phyloP scores from a whole-genome alignment of 257 asterid genomes.

The Rauvolfia tetraphylla region DNA sequence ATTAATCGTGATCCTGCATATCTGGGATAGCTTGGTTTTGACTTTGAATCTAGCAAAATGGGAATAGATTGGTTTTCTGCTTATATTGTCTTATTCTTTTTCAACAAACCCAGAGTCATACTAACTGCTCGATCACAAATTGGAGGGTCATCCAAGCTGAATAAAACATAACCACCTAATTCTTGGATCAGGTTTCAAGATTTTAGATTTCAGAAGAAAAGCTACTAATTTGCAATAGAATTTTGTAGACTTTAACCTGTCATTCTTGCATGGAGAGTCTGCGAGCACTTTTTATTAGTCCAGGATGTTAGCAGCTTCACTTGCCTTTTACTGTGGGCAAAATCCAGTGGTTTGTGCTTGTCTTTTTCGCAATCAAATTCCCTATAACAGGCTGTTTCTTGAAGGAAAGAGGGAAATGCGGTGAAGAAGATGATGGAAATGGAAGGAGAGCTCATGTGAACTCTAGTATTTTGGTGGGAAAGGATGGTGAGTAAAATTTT shows the following conservation, averaged over 20 bases:
- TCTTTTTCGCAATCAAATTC: no score
- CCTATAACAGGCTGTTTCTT: not conserved
- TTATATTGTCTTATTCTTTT: not conserved
- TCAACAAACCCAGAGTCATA: not conserved
- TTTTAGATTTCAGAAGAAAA: not conserved
- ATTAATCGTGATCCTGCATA: not conserved
- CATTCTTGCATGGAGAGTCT: not conserved
- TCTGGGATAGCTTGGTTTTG: not conserved
- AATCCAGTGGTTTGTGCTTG: no score
- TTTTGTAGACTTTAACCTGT: not conserved
- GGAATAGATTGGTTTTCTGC: not conserved
- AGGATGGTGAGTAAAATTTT: no score
- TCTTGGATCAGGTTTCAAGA: not conserved
- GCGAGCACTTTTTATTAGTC: not conserved
- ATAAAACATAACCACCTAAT: not conserved
- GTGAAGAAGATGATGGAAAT: not conserved
- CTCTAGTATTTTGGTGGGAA: no score
- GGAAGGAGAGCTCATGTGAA: no score
- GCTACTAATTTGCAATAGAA: not conserved
- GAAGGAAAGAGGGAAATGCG: not conserved
- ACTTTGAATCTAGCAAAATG: not conserved
- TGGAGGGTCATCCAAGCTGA: not conserved
- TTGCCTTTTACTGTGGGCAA: not conserved
- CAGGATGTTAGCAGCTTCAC: not conserved
- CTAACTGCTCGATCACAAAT: not conserved